Evolutionary conservation across 306 rosid species (phyloP), one percentile per base, ranked within the genome.

Genomic region (Malus orientalis): DNA sequence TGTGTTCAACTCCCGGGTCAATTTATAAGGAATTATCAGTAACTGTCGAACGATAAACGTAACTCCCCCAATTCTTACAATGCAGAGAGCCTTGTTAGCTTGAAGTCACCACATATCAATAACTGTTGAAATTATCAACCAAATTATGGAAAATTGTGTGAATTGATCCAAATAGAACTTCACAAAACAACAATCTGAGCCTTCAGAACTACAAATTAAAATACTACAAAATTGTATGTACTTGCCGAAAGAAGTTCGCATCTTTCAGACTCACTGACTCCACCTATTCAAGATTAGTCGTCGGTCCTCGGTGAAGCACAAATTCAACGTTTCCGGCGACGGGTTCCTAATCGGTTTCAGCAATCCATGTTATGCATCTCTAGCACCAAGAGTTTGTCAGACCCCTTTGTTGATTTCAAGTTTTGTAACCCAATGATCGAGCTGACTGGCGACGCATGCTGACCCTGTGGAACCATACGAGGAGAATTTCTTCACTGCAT

Each of bases 401-500:
- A 13, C 71, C 59, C 7, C 74, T 70, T 67, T 4, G 71, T 61
- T 69, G 65, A 89, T 70, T 84, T 78, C 88, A 81, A 95, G 90
- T 72, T 87, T 87, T 19, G 76, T 71, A 44, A 81, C 77, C 99
- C 99, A 95, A 74, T 84, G 81, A 16, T 72, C 78, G 25, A 95
- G 73, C 80, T 95, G 97, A 77, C 74, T 68, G 69, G 97, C 91
- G 67, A 95, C 97, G 40, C 97, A 95, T 40, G 87, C 89, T 61
- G 97, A 87, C 47, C 99, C 99, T 0, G 99, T 92, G 15, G 97
- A 92, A 65, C 99, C 99, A 55, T 95, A 95, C 4, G 99, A 95
- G 81, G 86, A 47, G 81, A 95, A 92, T 59, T 95, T 95, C 74
- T 90, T 70, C 64, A 92, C 83, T 5, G 99, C 73, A 69, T 92